Evolutionary conservation across 441 rosid species (phyloP).

Genomic region (Corymbia citriodora): DNA sequence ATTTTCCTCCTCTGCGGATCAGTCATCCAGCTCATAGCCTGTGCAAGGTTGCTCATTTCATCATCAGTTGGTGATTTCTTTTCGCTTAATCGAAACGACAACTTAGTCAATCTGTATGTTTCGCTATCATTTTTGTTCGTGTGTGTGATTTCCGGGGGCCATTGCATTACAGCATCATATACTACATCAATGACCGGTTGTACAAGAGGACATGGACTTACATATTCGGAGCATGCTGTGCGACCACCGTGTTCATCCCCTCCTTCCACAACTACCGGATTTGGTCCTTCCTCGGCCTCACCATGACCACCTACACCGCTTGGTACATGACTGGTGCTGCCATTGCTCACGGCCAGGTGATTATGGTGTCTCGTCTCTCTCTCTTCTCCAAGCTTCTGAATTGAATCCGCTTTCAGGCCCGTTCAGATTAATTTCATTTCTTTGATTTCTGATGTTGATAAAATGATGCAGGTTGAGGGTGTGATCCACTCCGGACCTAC

Average conservation of each 20-base stretch:
- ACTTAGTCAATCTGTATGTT: neutral
- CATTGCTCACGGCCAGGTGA: conserved; percentile 36
- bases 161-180: conserved; percentile 37
- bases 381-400: neutral
- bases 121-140: neutral
- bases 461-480: conserved; percentile 27
- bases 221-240: conserved; percentile 64
- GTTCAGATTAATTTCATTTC: neutral
- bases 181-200: conserved; percentile 49
- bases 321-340: conserved; percentile 43
- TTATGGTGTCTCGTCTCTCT: neutral
- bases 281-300: conserved; percentile 48
- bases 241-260: conserved; percentile 48
- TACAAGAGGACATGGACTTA: conserved; percentile 72
- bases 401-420: neutral
- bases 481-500: conserved; percentile 45
- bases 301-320: conserved; percentile 48
- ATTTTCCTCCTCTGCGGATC: conserved; percentile 59
- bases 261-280: conserved; percentile 50
- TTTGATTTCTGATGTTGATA: neutral
- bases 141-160: neutral
- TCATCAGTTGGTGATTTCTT: neutral
- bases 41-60: conserved; percentile 34
- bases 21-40: conserved; percentile 58
- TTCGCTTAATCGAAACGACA: neutral